Evolutionary conservation across 192 early-diverging fungal genomes (phyloP).

Genomic region (Podila minutissima): DNA sequence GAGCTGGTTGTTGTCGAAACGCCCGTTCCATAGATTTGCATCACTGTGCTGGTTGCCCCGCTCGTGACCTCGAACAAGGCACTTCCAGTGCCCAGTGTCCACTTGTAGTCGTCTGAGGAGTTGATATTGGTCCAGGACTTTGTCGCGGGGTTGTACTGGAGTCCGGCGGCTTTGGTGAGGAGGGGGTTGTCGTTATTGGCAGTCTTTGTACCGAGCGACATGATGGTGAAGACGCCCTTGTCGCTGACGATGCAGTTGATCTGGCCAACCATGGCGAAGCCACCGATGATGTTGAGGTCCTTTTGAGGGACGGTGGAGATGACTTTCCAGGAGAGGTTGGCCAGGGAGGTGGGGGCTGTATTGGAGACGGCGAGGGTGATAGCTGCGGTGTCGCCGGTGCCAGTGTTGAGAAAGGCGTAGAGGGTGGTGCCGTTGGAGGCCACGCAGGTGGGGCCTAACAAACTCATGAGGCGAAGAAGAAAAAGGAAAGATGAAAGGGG

Average conservation of each 20-base stretch:
- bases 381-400: neutral
- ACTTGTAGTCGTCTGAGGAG: slow-evolving; percentile 7
- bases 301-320: slow-evolving; percentile 2
- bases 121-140: slow-evolving; percentile 23
- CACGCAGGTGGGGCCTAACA: slow-evolving; percentile 5
- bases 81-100: neutral
- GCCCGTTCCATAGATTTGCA: slow-evolving; percentile 9
- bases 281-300: slow-evolving; percentile 4
- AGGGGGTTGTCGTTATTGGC: neutral
- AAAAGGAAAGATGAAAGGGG: no score
- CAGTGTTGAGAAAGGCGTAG: slow-evolving; percentile 2
- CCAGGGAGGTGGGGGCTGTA: neutral
- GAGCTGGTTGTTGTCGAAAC: neutral
- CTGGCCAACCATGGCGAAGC: neutral
- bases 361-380: slow-evolving; percentile 27
- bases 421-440: slow-evolving; percentile 19
- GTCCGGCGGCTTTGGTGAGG: neutral
- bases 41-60: neutral
- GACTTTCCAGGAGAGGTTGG: slow-evolving; percentile 22
- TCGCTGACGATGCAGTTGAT: slow-evolving; percentile 14
- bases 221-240: slow-evolving; percentile 26
- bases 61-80: neutral
- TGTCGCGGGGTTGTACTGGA: slow-evolving; percentile 9
- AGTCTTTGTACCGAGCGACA: neutral
- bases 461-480: no score